Base-by-base conservation (phyloP, 2,329 filamentous ascomycete species). In the Alternaria ventricosa region DNA sequence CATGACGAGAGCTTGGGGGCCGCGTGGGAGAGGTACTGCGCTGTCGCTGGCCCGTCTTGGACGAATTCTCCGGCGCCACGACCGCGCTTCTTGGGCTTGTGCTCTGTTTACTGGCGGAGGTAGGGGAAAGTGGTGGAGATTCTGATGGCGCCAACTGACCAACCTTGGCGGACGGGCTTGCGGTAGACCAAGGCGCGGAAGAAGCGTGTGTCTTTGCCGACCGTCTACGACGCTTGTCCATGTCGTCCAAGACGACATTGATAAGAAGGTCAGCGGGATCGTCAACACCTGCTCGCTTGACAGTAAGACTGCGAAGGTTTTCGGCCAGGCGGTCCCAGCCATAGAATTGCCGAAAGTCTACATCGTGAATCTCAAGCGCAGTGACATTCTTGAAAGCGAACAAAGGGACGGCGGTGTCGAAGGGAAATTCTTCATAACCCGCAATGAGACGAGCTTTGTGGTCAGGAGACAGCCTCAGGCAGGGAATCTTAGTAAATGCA, bases 401-500 rank as follows among this genome's bases (percentile, higher is more conserved):
- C n/a, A 99, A 85, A 20, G 96, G 96, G 28, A 99, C 96, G 20
- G 96, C 96, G 23, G 93, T 97, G 80, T 99, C 96, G 80, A 98
- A 97, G 3, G 96, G 96, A 71, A 98, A 99, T 80, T 97, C 95
- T 80, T 99, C 96, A 77, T 96, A 98, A 27, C 95, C 95, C 70
- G 90, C 88, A 71, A 99, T 97, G 65, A 97, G 84, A 57, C 92
- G 90, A 53, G 95, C 94, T 70, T 93, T 92, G 84, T 94, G 94
- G 80, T 99, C 96, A n/a, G 94, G 94, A 27, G 94, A 90, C 59
- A 99, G 85, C 68, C 91, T 90, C 67, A 99, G 84, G 76, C 93
- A 97, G 0, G 96, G 96, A 46, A 99, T 97, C 83, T 98, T 99
- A 75, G 96, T 99, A 78, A 98, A 99, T 61, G 96, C 93, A 45